Evolutionary conservation across 345 rosid genomes (phyloP), one percentile per base, ranked within the genome.

Genomic region (Gossypium turneri): DNA sequence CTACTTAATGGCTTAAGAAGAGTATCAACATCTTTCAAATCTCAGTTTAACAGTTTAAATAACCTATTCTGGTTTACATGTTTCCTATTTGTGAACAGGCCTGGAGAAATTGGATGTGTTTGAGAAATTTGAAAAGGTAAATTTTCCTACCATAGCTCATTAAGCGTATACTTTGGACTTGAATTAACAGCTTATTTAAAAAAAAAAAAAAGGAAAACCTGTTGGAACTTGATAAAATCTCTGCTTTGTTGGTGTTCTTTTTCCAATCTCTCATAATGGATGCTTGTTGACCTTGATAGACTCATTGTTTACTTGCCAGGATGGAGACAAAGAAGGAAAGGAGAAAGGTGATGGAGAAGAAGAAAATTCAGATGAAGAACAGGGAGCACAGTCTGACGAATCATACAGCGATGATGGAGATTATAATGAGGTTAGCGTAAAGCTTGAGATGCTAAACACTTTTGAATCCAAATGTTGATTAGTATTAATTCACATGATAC

Each of bases 351-450:
- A 69, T 5, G 73, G 43, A 16, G 60, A 69, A 43, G 70, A 65
- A 51, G 73, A 48, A 0, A 67, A 67, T 48, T 15, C 58, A 25
- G 73, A 68, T 25, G 73, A 50, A 25, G 73, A 68, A 48, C 20
- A 3, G 5, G 59, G 22, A 69, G 60, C 16, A 52, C 4, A 9
- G 25, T 51, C 73, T 2, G 59, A 69, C 4, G 41, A 48, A 48
- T 67, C 72, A 10, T 69, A 69, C 60, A 69, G 73, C n/a, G 9
- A 4, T 51, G 73, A 69, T 51, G 73, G 60, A n/a, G 73, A 69
- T 69, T 69, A 69, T 27, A 69, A 69, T 17, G 73, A 51, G 73
- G 45, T 69, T 16, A 13, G 60, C 25, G 0, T 51, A 27, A 27
- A 51, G 25, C 60, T 51, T 51, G 19, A 15, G 59, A 16, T 2